A percentile compares a stretch with the other conserved stretches of the same genome.
Conservation (phyloP, 352 stramenopile genomes). For the Pythium graminicola region DNA sequence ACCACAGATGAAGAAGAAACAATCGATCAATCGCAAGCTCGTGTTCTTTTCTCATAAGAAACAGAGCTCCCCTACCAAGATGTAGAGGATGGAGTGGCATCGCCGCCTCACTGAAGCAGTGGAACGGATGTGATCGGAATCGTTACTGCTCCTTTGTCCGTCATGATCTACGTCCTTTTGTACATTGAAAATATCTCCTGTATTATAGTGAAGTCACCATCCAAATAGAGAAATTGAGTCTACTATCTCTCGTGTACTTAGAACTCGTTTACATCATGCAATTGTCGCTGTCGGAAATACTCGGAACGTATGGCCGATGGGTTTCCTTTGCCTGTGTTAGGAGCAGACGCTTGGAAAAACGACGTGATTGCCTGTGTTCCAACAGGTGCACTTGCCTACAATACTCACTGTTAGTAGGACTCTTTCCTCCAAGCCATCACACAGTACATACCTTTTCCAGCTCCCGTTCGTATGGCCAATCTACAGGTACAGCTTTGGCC, state of each 20-base stretch:
- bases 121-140: slow-evolving; percentile 3
- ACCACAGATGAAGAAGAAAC: not conserved
- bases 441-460: slow-evolving; percentile 20
- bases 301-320: slow-evolving; percentile 25
- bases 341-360: slow-evolving; percentile 46
- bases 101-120: slow-evolving; percentile 5
- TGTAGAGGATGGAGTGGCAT: not conserved
- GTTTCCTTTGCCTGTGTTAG: slow-evolving; percentile 14
- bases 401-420: not conserved
- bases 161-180: not conserved
- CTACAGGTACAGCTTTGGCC: slow-evolving; percentile 23
- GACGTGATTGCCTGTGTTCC: slow-evolving; percentile 78
- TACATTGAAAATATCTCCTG: not conserved
- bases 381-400: slow-evolving; percentile 41
- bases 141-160: too few species aligned
- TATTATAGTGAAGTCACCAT: not conserved
- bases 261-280: slow-evolving; percentile 68
- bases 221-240: not conserved
- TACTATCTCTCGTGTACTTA: slow-evolving; percentile 15
- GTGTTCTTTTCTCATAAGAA: slow-evolving; percentile 18
- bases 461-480: slow-evolving; percentile 32
- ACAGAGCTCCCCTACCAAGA: slow-evolving; percentile 4
- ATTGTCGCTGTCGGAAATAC: slow-evolving; percentile 48
- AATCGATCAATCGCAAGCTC: slow-evolving; percentile 8
- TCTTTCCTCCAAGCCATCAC: too few species aligned